Evolutionary conservation across 768 basidiomycete genomes (phyloP).

Genomic region (Coprinopsis sp.): DNA sequence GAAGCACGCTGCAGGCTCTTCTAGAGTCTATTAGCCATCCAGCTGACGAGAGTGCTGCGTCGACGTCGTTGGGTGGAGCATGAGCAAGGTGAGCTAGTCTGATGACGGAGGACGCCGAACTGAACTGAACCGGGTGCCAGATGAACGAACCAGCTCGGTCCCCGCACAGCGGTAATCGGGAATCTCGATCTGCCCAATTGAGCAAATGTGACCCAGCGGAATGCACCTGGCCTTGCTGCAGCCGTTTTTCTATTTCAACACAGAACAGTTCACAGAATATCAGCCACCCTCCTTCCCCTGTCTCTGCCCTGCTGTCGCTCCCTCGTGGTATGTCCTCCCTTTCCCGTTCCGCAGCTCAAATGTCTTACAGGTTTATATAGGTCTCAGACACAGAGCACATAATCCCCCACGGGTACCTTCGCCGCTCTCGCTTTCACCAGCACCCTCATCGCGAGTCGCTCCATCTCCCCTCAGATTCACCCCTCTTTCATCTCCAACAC

Average conservation of each 20-base stretch:
- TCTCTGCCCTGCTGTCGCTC: background rate
- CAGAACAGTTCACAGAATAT: background rate
- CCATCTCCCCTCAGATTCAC: background rate
- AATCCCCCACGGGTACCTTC: slow-evolving; percentile 1
- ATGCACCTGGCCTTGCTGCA: background rate
- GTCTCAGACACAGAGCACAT: background rate
- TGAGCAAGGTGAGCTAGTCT: background rate
- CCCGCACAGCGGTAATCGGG: background rate
- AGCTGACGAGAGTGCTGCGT: background rate
- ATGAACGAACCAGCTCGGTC: background rate
- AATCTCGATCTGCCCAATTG: background rate
- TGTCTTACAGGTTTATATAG: background rate
- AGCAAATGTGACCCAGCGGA: background rate
- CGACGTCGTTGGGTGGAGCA: background rate
- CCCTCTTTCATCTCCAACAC: background rate
- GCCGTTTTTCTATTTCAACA: background rate
- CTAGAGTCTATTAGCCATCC: background rate
- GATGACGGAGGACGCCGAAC: background rate
- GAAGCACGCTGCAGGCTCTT: background rate
- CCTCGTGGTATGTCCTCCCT: background rate
- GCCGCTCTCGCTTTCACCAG: background rate
- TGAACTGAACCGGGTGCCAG: background rate
- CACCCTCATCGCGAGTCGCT: background rate
- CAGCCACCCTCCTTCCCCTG: background rate
- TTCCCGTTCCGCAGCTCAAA: background rate